Conservation (phyloP, 345 rosid genomes). For the Eucalyptus urophylla region DNA sequence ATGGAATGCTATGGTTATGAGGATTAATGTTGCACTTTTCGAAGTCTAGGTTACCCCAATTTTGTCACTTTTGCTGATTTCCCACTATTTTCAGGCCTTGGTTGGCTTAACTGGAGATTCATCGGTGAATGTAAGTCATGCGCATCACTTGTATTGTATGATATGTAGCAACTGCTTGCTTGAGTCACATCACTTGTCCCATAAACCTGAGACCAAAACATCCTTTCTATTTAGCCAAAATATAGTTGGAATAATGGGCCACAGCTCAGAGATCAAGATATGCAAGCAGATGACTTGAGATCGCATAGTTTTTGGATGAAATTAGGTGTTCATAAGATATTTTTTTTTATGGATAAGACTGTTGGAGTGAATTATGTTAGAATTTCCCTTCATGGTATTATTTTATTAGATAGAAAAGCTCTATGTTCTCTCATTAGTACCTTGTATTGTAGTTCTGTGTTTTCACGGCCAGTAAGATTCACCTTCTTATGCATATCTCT, state of each 20-base stretch:
- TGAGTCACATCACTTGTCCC: not conserved
- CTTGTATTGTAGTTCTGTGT: conserved; percentile 40
- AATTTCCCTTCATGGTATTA: not conserved
- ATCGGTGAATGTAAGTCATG: not conserved
- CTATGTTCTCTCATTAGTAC: conserved; percentile 7
- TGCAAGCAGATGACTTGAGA: not conserved
- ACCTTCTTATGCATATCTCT: conserved; percentile 33
- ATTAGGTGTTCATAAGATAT: not conserved
- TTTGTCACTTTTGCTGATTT: not conserved
- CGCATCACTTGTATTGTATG: not conserved
- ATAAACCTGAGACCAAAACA: not conserved
- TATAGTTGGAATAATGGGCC: not conserved
- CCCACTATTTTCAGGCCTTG: not conserved
- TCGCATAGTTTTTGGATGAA: not conserved
- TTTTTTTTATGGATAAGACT: not conserved
- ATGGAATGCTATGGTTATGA: not conserved
- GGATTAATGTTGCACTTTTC: not conserved
- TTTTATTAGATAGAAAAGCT: not conserved
- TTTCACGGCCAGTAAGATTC: conserved; percentile 32
- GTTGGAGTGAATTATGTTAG: not conserved
- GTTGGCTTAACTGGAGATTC: not conserved
- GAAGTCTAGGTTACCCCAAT: not conserved
- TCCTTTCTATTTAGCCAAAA: not conserved
- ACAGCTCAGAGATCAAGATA: not conserved
- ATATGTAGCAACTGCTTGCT: not conserved